phyloP scores from a whole-genome alignment of 2,329 filamentous ascomycete genomes.

The Leptographium procerum region DNA sequence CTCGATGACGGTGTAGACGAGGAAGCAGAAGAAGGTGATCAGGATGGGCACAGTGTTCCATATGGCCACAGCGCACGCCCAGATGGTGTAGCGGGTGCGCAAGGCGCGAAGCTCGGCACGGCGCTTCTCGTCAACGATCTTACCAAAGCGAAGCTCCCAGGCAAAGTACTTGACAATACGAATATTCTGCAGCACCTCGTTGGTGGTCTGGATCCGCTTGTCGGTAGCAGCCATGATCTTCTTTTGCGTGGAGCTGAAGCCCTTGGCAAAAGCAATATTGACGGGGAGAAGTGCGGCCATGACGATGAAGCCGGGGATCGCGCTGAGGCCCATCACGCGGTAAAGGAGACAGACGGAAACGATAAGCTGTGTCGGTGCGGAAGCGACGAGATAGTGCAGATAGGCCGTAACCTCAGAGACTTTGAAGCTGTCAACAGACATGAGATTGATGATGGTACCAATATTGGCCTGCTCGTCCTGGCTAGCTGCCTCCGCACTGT shows the following conservation, averaged over 20 bases:
- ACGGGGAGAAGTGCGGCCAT: constrained; percentile 83
- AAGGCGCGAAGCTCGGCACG: constrained; percentile 65
- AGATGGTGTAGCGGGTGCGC: constrained; percentile 75
- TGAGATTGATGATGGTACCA: constrained; percentile 98
- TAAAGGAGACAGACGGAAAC: constrained; percentile 77
- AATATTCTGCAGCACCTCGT: constrained; percentile 94
- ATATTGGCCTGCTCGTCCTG: constrained; percentile 71
- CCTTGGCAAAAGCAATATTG: constrained; percentile 79
- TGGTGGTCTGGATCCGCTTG: constrained; percentile 90
- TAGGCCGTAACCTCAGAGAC: constrained; percentile 91
- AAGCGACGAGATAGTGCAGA: constrained; percentile 88
- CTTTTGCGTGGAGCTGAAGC: constrained; percentile 79
- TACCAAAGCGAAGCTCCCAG: constrained; percentile 87
- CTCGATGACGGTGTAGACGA: constrained; percentile 85
- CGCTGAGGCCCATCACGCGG: constrained; percentile 81
- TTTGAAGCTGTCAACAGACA: constrained; percentile 99
- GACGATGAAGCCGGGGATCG: constrained; percentile 82
- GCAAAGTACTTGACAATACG: constrained; percentile 99
- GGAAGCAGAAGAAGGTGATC: constrained; percentile 93
- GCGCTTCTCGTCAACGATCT: constrained; percentile 82
- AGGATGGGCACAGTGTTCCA: constrained; percentile 94
- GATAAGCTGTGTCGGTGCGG: constrained; percentile 77
- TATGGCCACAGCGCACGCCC: constrained; percentile 82
- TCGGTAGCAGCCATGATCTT: constrained; percentile 87
- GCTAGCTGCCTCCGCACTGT: constrained; percentile 22